These are phyloP conservation scores for Camellia oleifera DNA, from an alignment of 179 eudicot genomes.

Conservation along the genomic window DNA sequence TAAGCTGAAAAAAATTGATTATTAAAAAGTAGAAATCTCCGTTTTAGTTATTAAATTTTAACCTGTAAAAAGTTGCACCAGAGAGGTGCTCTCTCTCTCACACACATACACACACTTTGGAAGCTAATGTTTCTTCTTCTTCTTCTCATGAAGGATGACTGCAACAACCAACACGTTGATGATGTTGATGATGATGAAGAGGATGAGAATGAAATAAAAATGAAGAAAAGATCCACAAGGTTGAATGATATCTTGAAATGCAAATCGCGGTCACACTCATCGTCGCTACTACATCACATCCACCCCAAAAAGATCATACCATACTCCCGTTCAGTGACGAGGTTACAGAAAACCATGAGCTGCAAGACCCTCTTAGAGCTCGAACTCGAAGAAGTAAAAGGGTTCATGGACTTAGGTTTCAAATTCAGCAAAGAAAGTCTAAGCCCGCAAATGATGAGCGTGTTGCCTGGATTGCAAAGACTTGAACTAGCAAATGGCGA, in stretches of 20 bases:
- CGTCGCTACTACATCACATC: slow-evolving; percentile 21
- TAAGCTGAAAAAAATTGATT: too few relatives aligned
- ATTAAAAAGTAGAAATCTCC: too few relatives aligned
- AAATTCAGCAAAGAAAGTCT: slow-evolving; percentile 35
- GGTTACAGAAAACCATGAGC: slow-evolving; percentile 38
- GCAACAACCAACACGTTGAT: neutral
- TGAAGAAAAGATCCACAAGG: slow-evolving; percentile 10
- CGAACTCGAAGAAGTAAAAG: slow-evolving; percentile 62
- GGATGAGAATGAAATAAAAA: slow-evolving; percentile 2
- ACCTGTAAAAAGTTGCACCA: too few relatives aligned
- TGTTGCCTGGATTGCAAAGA: slow-evolving; percentile 54
- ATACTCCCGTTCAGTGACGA: slow-evolving; percentile 6
- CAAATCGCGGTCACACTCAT: slow-evolving; percentile 24
- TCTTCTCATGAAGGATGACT: slow-evolving; percentile 16
- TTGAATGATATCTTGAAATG: neutral
- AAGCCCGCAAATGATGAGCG: slow-evolving; percentile 40
- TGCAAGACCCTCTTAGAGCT: slow-evolving; percentile 49
- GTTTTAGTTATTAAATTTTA: too few relatives aligned
- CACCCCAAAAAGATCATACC: slow-evolving; percentile 16
- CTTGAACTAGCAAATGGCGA: slow-evolving; percentile 9
- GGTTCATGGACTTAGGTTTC: slow-evolving; percentile 72
- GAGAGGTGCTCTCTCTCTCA: too few relatives aligned
- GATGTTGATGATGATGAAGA: slow-evolving; percentile 9
- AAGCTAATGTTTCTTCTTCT: neutral
- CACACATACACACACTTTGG: neutral